Evolutionary conservation across 2,329 filamentous ascomycete genomes (phyloP), one percentile per base, ranked within the genome.

Genomic region (Myriosclerotinia duriaeana): DNA sequence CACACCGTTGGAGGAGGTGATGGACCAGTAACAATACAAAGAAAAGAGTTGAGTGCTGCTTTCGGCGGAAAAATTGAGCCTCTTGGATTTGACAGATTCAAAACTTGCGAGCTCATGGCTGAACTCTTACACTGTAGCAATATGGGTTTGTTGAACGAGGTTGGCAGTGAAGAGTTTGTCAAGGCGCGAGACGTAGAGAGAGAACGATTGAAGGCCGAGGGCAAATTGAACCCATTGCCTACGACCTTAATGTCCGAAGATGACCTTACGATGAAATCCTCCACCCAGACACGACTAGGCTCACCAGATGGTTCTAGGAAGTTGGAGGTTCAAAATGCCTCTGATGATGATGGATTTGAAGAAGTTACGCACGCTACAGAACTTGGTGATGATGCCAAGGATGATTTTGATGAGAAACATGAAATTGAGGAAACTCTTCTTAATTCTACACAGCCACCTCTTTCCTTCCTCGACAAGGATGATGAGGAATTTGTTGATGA

Each of bases 101-200:
- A 99, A 82, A 98, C 95, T 0, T 99, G 95, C 78, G 95, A 99
- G 79, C 83, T 99, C 68, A 98, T 99, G 95, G 95, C 95, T 0
- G 95, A 99, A 78, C 82, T 99, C 54, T 80, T 99, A 50, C 95
- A 99, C 78, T 99, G 95, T 79, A 98, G 94, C 77, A 99, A 99
- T 77, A 99, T 99, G 95, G 93, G 91, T 7, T 82, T 99, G 46
- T 81, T 99, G 71, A 99, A 99, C 76, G 93, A 98, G 76, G 82
- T 87, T 12, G 95, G 94, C 42, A 93, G 93, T 14, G 93, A 99
- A 76, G 89, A 92, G 71, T 87, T 97, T 70, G 92, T 98, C 68
- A 87, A 85, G 68, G 83, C 87, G 53, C 86, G 95, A 68, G 93
- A 99, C 75, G 79, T 83, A 14, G 93, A 97, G 76, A 87, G 95